Evolutionary conservation across 2,329 filamentous ascomycete species (phyloP), one percentile per base, ranked within the genome.

Genomic region (Whalleya microplaca): DNA sequence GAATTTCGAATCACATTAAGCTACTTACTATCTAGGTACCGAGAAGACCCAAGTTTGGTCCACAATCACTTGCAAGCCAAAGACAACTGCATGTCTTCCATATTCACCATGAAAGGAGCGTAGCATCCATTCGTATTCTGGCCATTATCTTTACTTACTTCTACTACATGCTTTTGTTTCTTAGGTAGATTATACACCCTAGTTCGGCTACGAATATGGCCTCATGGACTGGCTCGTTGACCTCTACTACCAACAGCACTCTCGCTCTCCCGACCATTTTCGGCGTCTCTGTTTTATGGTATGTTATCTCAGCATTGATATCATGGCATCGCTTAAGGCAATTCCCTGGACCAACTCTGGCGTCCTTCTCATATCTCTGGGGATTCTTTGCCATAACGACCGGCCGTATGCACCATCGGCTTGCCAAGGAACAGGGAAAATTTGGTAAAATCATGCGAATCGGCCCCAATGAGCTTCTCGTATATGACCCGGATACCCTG

Each of bases 351-450:
- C 69, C 69, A 3, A 41, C 47, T 4, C 49, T 59, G 16, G 66
- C 69, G 7, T 64, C 61, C 9, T 61, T 71, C 21, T 67, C 67
- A n/a, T 64, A 67, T 46, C 53, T 69, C 21, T 71, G 68, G 69
- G 56, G 60, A 1, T 64, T 64, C 42, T 55, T 63, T 9, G 41
- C 58, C 7, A 64, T 68, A 43, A 50, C 20, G 16, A 52, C 58
- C 3, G 66, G 62, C n/a, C 48, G 56, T 2, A 61, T 63, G 45
- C 59, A 67, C 48, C 51, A 49, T 21, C 58, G 51, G 6, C 51
- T 71, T 2, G 45, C 52, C 8, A 23, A 56, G 8, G 60, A 66
- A 18, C 59, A 69, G n/a, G 27, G 63, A 14, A 65, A 66, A 18
- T 69, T 71, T 27, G 69, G 68, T 2, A 66, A 64, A 12, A 48